Conservation (phyloP, 345 rosid species). For the Pistacia atlantica region DNA sequence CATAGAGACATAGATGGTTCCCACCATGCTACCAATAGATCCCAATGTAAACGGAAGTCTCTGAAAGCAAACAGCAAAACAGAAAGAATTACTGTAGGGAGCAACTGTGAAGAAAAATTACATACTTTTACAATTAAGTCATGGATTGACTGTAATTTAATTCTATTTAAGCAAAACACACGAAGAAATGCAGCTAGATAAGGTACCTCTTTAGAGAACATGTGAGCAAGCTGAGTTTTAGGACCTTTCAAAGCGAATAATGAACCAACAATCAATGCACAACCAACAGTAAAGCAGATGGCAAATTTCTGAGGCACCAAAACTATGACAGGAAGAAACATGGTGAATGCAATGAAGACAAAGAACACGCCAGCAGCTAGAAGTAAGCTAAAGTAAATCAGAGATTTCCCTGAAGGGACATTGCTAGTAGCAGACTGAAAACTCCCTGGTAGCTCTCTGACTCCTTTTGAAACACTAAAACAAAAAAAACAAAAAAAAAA, state of each 20-base stretch:
- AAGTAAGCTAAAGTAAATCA: slow-evolving; percentile 56
- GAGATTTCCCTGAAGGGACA: slow-evolving; percentile 62
- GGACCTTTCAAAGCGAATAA: slow-evolving; percentile 76
- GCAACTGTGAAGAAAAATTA: background rate
- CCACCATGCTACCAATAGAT: slow-evolving; percentile 59
- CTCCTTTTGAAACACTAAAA: slow-evolving; percentile 63
- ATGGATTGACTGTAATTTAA: background rate
- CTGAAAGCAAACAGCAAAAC: slow-evolving; percentile 32
- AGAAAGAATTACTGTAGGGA: background rate
- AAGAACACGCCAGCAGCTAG: slow-evolving; percentile 67
- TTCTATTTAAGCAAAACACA: background rate
- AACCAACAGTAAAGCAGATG: slow-evolving; percentile 67
- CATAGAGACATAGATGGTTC: slow-evolving; percentile 70
- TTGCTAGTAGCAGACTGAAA: slow-evolving; percentile 54
- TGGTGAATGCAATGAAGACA: slow-evolving; percentile 58
- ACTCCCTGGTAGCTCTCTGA: slow-evolving; percentile 56
- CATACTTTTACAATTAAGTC: background rate
- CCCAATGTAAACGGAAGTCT: slow-evolving; percentile 66
- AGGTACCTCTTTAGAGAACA: slow-evolving; percentile 64
- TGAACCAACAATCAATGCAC: slow-evolving; percentile 53
- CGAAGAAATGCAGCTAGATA: background rate
- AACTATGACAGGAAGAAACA: slow-evolving; percentile 77
- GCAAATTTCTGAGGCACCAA: slow-evolving; percentile 78
- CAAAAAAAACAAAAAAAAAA: slow-evolving; percentile 7
- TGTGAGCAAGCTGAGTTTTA: slow-evolving; percentile 56